These are phyloP conservation scores for Hortaea werneckii DNA, from an alignment of 2,329 filamentous ascomycete genomes.

Conservation along the genomic window DNA sequence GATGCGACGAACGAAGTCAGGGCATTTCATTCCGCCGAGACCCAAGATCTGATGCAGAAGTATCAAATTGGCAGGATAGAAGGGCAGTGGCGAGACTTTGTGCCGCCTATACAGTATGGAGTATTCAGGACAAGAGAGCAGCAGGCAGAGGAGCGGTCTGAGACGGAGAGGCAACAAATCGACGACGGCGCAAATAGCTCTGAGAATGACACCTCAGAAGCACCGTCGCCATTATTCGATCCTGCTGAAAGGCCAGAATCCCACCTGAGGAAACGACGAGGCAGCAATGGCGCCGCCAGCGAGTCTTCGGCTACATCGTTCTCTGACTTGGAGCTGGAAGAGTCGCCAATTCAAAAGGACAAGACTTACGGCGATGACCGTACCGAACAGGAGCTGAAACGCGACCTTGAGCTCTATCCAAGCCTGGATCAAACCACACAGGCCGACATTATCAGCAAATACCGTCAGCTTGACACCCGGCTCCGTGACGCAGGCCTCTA, in stretches of 20 bases:
- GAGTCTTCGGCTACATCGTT: constrained; percentile 50
- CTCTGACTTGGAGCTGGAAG: constrained; percentile 40
- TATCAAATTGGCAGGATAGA: constrained; percentile 78
- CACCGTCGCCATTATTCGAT: constrained; percentile 51
- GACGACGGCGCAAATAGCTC: constrained; percentile 30
- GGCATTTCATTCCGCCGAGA: constrained; percentile 80
- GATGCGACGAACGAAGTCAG: constrained; percentile 82
- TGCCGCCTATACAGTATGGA: constrained; percentile 86
- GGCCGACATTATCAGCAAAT: constrained; percentile 65
- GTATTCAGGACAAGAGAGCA: constrained; percentile 51
- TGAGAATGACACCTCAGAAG: constrained; percentile 45
- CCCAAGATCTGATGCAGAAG: constrained; percentile 63
- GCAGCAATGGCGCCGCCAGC: constrained; percentile 22
- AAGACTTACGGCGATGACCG: constrained; percentile 56
- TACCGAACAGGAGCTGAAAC: constrained; percentile 62
- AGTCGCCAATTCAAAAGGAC: constrained; percentile 20
- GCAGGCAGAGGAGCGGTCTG: constrained; percentile 15
- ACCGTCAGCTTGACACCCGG: constrained; percentile 63
- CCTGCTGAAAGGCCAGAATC: constrained; percentile 31
- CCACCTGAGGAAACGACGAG: constrained; percentile 27
- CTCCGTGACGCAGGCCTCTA: constrained; percentile 70
- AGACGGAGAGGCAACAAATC: constrained; percentile 14
- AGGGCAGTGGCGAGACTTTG: constrained; percentile 75
- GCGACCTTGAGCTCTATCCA: constrained; percentile 75
- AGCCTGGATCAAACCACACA: constrained; percentile 64